Base-by-base conservation (phyloP, 352 stramenopile genomes). In the Pythium rishiriense region DNA sequence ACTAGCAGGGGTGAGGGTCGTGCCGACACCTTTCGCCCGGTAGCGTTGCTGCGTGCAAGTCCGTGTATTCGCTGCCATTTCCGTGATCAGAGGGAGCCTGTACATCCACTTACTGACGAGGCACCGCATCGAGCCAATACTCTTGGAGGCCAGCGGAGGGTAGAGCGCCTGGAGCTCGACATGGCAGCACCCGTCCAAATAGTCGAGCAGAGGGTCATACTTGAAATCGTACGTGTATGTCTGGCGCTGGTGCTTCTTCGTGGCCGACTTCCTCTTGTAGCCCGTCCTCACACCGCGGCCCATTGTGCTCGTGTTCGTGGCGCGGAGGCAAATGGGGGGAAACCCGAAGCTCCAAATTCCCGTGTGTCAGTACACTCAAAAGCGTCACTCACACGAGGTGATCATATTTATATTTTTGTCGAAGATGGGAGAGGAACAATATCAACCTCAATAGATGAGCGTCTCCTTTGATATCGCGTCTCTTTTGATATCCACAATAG, bases 401-500 rank as follows among this genome's bases (percentile, higher is more conserved):
- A 9, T 5, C 14, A 53, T 22, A 22, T 21, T 12, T 37, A 25
- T 53, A 53, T 14, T 53, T 53, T 37, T 22, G 24, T 22, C 12
- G n/a, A 37, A 35, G 3, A 35, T 53, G 22, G 22, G 37, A 10
- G 19, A 8, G 46, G 22, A 37, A 33, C 11, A 35, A 53, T 33
- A 53, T 35, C 25, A 21, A 14, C 46, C 46, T 37, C 46, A 53
- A 53, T 53, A 53, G 46, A 53, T n/a, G 46, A 53, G 46, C 46
- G 46, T 37, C 46, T 35, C 46, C 46, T 53, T 33, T 37, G 46
- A 53, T 53, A 53, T 53, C 46, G 25, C 46, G 25, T 37, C 46
- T 53, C 46, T 14, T 53, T 53, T 53, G 46, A 53, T 53, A 53
- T 53, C 46, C 2, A 53, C 25, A 22, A 53, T 53, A 37, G 46